Evolutionary conservation across 345 rosid species (phyloP).

Genomic region (Rhizophora mangle): DNA sequence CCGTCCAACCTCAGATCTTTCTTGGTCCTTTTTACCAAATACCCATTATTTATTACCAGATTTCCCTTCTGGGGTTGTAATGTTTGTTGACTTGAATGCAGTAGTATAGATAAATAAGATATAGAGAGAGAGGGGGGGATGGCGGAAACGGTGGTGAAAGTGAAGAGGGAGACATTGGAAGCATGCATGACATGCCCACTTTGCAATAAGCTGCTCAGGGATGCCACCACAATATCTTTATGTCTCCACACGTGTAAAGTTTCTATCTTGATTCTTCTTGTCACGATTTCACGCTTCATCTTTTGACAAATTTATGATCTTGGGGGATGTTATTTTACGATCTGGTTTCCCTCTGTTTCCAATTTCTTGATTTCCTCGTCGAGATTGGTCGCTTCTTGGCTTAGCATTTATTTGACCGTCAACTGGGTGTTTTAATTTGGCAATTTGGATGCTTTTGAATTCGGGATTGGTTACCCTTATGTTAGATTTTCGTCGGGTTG

Average conservation of each 20-base stretch:
- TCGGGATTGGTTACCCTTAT: background rate
- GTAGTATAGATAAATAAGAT: background rate
- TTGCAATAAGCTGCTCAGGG: conserved; percentile 53
- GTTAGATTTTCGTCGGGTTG: no score
- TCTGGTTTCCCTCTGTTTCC: conserved; percentile 17
- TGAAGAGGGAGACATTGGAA: conserved; percentile 47
- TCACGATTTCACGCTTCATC: background rate
- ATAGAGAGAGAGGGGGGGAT: conserved; percentile 3
- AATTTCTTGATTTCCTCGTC: conserved; percentile 20
- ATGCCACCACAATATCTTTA: conserved; percentile 70
- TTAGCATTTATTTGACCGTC: background rate
- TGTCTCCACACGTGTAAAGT: conserved; percentile 79
- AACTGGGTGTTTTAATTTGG: background rate
- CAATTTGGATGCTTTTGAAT: conserved; percentile 7
- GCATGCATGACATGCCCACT: conserved; percentile 84
- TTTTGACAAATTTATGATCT: conserved; percentile 7
- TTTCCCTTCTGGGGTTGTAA: background rate
- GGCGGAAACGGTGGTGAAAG: conserved; percentile 48
- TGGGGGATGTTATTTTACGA: conserved; percentile 5
- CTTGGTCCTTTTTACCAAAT: background rate
- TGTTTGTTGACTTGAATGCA: conserved; percentile 1
- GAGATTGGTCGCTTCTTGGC: background rate
- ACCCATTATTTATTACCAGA: background rate
- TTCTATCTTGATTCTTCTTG: background rate
- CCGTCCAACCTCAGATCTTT: conserved; percentile 8